Percentiles rank a stretch among this genome's conserved stretches.
Evolutionary conservation across 2,329 filamentous ascomycete genomes (phyloP).

Genomic region (Verticillium longisporum): DNA sequence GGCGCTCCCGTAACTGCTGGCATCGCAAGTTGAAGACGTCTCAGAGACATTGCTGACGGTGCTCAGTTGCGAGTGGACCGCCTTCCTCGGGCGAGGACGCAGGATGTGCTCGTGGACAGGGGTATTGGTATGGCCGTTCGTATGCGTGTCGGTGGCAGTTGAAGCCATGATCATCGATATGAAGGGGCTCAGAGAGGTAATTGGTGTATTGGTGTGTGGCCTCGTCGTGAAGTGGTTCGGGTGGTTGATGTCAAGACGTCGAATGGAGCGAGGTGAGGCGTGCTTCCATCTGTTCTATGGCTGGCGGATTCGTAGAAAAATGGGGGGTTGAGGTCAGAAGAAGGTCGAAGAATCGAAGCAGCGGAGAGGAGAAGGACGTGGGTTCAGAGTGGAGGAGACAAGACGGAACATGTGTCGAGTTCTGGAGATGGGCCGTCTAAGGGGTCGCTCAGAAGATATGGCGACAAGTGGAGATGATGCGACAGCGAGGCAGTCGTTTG

Average conservation of each 20-base stretch:
- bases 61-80: constrained; percentile 33
- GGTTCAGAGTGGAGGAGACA: neutral
- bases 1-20: constrained; percentile 3
- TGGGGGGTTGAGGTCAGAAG: neutral
- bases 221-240: neutral
- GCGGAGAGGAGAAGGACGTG: neutral
- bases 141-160: constrained; percentile 8
- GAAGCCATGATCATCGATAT: neutral
- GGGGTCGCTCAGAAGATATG: neutral
- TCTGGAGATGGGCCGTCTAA: neutral
- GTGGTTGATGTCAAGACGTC: neutral
- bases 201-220: neutral
- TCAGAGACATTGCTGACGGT: constrained; percentile 7
- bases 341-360: neutral
- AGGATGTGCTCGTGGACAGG: constrained; percentile 33
- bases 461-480: neutral
- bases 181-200: neutral
- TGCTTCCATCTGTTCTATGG: neutral
- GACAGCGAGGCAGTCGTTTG: neutral
- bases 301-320: neutral
- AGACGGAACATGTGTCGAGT: neutral
- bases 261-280: neutral
- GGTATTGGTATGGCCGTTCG: constrained; percentile 16
- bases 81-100: constrained; percentile 43
- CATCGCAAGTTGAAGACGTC: constrained; percentile 6